Conservation (phyloP, 768 basidiomycete species). For the Boletus rex-veris region DNA sequence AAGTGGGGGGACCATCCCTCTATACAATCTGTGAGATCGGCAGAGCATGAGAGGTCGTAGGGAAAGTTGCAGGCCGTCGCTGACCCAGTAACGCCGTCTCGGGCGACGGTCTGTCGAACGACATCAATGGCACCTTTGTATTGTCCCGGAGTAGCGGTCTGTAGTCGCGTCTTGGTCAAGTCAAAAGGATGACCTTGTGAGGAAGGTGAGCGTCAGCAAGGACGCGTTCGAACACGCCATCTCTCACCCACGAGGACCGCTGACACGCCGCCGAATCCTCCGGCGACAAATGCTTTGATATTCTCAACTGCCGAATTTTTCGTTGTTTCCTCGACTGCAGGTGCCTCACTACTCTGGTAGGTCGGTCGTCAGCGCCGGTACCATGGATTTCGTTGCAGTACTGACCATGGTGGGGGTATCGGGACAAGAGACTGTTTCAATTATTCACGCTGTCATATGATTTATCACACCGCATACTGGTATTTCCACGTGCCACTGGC, state of each 20-base stretch:
- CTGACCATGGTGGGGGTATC: slow-evolving; percentile 27
- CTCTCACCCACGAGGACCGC: slow-evolving; percentile 85
- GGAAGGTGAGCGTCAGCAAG: slow-evolving; percentile 7
- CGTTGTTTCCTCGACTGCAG: slow-evolving; percentile 14
- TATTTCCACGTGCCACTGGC: slow-evolving; percentile 5
- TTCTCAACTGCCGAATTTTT: slow-evolving; percentile 36
- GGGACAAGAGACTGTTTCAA: slow-evolving; percentile 1
- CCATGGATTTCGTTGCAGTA: background rate
- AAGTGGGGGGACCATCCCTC: slow-evolving; percentile 90
- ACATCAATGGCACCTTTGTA: slow-evolving; percentile 95
- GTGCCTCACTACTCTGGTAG: slow-evolving; percentile 25
- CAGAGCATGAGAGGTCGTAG: background rate
- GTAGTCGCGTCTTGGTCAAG: slow-evolving; percentile 91
- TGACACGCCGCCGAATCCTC: slow-evolving; percentile 86
- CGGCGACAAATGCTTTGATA: slow-evolving; percentile 86
- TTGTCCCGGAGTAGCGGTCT: slow-evolving; percentile 83
- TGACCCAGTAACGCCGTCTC: slow-evolving; percentile 87
- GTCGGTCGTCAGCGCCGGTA: slow-evolving; percentile 6
- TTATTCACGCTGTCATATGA: slow-evolving; percentile 25
- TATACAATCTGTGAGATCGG: slow-evolving; percentile 60
- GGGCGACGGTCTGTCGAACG: slow-evolving; percentile 84
- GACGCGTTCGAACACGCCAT: background rate
- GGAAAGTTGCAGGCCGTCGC: background rate
- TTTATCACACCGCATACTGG: slow-evolving; percentile 8
- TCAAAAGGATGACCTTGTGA: slow-evolving; percentile 92